These are phyloP conservation scores for Monilinia vaccinii-corymbosi DNA, from an alignment of 2,329 filamentous ascomycete species.

Conservation along the genomic window DNA sequence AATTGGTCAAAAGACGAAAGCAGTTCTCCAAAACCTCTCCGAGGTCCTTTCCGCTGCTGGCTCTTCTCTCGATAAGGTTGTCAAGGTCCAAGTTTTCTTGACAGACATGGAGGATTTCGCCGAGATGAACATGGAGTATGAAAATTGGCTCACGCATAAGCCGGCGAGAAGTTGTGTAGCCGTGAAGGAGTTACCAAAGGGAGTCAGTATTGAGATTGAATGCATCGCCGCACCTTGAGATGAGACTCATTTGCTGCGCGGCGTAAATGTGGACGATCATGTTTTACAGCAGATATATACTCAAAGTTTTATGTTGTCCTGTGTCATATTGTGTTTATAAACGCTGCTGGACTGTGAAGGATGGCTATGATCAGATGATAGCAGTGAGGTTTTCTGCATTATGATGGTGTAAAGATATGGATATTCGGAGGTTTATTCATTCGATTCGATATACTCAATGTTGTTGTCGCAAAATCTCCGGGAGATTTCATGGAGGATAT, in stretches of 20 bases:
- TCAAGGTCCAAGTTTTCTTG: slow-evolving; percentile 90
- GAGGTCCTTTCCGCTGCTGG: slow-evolving; percentile 77
- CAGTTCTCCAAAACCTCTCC: slow-evolving; percentile 67
- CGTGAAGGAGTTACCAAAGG: slow-evolving; percentile 80
- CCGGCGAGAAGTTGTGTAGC: slow-evolving; percentile 85
- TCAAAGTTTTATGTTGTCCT: background rate
- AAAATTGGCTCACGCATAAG: slow-evolving; percentile 74
- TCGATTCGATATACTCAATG: background rate
- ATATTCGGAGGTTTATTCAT: background rate
- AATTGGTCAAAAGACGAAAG: slow-evolving; percentile 54
- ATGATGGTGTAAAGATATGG: background rate
- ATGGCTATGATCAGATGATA: background rate
- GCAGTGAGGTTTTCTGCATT: background rate
- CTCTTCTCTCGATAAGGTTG: slow-evolving; percentile 66
- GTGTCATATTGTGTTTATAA: background rate
- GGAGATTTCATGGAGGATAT: background rate
- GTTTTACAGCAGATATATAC: background rate
- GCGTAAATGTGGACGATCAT: background rate
- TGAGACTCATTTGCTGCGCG: background rate
- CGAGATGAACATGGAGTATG: slow-evolving; percentile 79
- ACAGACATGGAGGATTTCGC: slow-evolving; percentile 85
- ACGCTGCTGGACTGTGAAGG: background rate
- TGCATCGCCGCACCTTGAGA: slow-evolving; percentile 56
- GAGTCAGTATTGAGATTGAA: slow-evolving; percentile 84
- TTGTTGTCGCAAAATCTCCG: background rate